These are phyloP conservation scores for Phytopythium mirpurense DNA, from an alignment of 352 stramenopile species.

Conservation along the genomic window DNA sequence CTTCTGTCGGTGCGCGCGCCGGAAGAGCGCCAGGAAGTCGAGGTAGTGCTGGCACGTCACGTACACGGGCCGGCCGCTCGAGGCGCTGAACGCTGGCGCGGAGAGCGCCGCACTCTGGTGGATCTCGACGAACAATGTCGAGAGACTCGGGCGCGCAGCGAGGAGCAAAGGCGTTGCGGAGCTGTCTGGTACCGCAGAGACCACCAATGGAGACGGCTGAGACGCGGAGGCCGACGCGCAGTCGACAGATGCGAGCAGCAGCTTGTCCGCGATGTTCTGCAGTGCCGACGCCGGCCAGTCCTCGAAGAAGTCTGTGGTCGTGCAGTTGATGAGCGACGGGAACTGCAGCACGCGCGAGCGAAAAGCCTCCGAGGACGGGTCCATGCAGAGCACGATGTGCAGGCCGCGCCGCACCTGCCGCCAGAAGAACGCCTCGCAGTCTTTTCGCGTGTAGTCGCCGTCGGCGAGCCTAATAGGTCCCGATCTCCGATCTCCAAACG, in stretches of 20 bases:
- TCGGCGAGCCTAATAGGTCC: background rate
- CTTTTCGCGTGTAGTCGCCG: conserved; percentile 43
- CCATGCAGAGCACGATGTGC: conserved; percentile 91
- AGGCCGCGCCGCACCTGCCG: conserved; percentile 72
- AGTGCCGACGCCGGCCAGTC: conserved; percentile 88
- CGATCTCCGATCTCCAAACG: background rate
- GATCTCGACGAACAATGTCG: conserved; percentile 42
- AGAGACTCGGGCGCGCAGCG: conserved; percentile 17
- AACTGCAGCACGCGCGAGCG: conserved; percentile 87
- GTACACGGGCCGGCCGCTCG: conserved; percentile 38
- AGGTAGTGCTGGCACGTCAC: conserved; percentile 87
- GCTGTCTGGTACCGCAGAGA: background rate
- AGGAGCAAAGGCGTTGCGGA: conserved; percentile 2
- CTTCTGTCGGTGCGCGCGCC: conserved; percentile 66
- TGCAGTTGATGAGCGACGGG: conserved; percentile 91
- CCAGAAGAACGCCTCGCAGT: conserved; percentile 83
- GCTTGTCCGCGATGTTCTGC: conserved; percentile 73
- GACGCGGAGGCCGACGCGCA: conserved; percentile 9
- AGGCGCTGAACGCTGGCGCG: conserved; percentile 26
- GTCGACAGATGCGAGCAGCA: conserved; percentile 12
- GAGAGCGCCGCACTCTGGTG: conserved; percentile 30
- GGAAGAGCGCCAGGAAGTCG: conserved; percentile 86
- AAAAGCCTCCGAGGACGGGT: conserved; percentile 76
- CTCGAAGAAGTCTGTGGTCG: conserved; percentile 92
- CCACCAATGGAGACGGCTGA: background rate